Evolutionary conservation across 2,329 filamentous ascomycete genomes (phyloP).

Genomic region (Hypoxylon sp.): DNA sequence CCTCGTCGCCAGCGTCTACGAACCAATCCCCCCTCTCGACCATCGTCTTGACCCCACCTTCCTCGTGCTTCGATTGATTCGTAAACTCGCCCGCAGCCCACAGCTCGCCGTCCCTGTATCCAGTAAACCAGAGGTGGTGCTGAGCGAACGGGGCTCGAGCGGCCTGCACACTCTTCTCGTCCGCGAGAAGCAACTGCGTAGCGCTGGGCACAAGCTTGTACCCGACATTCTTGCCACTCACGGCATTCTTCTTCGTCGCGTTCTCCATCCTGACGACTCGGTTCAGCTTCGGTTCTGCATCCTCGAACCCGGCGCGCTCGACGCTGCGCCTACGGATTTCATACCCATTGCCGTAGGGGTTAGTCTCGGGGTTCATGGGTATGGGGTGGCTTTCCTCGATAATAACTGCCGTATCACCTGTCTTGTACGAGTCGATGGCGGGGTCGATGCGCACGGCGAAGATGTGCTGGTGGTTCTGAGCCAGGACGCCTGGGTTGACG

Average conservation of each 20-base stretch:
- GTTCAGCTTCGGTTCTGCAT: slow-evolving; percentile 69
- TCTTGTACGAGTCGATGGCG: slow-evolving; percentile 63
- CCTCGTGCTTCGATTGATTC: slow-evolving; percentile 63
- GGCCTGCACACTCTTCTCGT: slow-evolving; percentile 61
- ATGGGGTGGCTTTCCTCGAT: slow-evolving; percentile 54
- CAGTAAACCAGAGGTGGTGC: slow-evolving; percentile 66
- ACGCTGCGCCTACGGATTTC: slow-evolving; percentile 66
- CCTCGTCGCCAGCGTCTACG: slow-evolving; percentile 48
- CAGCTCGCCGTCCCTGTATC: slow-evolving; percentile 65
- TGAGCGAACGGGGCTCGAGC: slow-evolving; percentile 62
- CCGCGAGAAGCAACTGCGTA: slow-evolving; percentile 64
- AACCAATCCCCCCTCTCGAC: slow-evolving; percentile 64
- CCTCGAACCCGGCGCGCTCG: slow-evolving; percentile 62
- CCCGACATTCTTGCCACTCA: slow-evolving; percentile 65
- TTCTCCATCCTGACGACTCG: slow-evolving; percentile 67
- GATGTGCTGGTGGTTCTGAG: slow-evolving; percentile 78
- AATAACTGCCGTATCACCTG: slow-evolving; percentile 49
- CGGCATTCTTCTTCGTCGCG: slow-evolving; percentile 60
- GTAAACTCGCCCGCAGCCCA: slow-evolving; percentile 68
- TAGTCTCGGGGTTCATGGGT: slow-evolving; percentile 64
- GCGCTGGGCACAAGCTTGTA: slow-evolving; percentile 65
- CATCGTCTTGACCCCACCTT: slow-evolving; percentile 64
- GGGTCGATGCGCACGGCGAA: slow-evolving; percentile 77
- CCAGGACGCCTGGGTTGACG: slow-evolving; percentile 74
- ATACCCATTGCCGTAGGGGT: slow-evolving; percentile 75